A percentile compares a stretch with the other conserved stretches of the same genome.
Evolutionary conservation across 805 yeast genomes (phyloP).

Genomic region (Candida yuanshanica): DNA sequence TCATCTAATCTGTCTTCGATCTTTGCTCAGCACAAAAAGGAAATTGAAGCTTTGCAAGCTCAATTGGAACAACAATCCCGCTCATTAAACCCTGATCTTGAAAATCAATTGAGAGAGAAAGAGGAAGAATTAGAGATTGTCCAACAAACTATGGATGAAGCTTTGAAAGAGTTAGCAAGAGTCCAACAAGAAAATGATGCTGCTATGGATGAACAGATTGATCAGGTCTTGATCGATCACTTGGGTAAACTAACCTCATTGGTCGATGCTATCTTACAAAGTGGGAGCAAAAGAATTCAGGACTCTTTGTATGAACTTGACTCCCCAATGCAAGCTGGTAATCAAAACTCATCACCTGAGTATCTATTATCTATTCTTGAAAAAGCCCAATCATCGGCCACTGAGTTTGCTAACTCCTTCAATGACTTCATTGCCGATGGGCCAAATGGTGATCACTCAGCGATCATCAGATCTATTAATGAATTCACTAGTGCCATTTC

Average conservation of each 20-base stretch:
- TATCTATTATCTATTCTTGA: slow-evolving; percentile 65
- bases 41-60: slow-evolving; percentile 45
- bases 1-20: slow-evolving; percentile 57
- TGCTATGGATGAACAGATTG: slow-evolving; percentile 55
- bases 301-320: slow-evolving; percentile 64
- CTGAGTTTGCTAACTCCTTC: slow-evolving; percentile 75
- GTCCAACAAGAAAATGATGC: slow-evolving; percentile 42
- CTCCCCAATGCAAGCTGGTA: slow-evolving; percentile 80
- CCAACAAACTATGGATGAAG: slow-evolving; percentile 73
- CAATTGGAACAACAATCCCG: slow-evolving; percentile 24
- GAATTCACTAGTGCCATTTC: slow-evolving; percentile 55
- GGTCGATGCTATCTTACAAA: slow-evolving; percentile 61
- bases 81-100: slow-evolving; percentile 28
- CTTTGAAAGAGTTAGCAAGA: slow-evolving; percentile 53
- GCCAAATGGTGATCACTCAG: slow-evolving; percentile 53
- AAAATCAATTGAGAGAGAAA: slow-evolving; percentile 50
- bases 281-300: slow-evolving; percentile 69
- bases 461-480: slow-evolving; percentile 56
- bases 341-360: slow-evolving; percentile 67
- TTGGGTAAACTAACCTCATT: slow-evolving; percentile 47
- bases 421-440: slow-evolving; percentile 76
- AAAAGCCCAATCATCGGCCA: slow-evolving; percentile 61
- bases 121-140: slow-evolving; percentile 76
- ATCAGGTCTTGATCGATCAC: slow-evolving; percentile 42
- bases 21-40: slow-evolving; percentile 57